phyloP scores from a whole-genome alignment of 306 rosid species.

The Vigna hirtella region DNA sequence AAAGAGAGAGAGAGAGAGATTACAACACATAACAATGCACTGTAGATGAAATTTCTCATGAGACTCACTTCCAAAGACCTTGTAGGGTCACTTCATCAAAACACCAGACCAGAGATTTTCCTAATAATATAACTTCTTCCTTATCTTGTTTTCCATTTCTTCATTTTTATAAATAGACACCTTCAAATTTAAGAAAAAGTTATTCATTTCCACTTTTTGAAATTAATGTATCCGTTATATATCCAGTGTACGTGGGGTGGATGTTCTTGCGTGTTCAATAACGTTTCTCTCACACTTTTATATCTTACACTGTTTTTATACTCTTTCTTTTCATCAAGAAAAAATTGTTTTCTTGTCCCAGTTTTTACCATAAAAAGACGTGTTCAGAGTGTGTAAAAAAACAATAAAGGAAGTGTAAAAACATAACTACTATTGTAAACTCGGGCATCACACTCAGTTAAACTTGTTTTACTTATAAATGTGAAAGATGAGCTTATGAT shows the following conservation, averaged over 20 bases:
- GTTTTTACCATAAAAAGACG: background rate
- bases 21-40: background rate
- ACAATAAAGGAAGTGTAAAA: too few relatives aligned
- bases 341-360: background rate
- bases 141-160: background rate
- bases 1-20: constrained; percentile 5
- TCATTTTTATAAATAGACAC: background rate
- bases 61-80: background rate
- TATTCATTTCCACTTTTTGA: background rate
- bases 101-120: background rate
- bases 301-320: background rate
- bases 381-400: background rate
- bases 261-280: background rate
- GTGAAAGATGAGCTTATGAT: too few relatives aligned
- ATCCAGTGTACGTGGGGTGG: background rate
- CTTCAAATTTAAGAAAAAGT: background rate
- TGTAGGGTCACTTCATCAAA: constrained; percentile 15
- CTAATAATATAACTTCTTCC: background rate
- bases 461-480: too few relatives aligned
- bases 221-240: background rate
- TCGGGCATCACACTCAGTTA: too few relatives aligned
- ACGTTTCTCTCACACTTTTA: background rate
- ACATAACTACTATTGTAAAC: too few relatives aligned
- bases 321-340: background rate
- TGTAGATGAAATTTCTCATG: background rate